phyloP scores from a whole-genome alignment of 345 rosid species.

The Anacardium occidentale region DNA sequence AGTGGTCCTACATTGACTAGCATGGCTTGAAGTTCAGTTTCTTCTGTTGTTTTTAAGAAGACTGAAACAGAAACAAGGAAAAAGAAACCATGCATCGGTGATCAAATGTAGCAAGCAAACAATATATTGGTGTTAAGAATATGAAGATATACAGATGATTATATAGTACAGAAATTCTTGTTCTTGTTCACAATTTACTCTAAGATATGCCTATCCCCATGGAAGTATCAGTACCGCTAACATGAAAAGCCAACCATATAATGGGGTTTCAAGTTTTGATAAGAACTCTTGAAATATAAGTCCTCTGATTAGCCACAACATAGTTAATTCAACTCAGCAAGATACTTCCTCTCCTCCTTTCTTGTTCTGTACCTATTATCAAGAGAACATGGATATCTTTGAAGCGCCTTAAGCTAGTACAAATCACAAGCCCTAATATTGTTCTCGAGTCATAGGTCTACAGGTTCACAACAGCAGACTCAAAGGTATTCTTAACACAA shows the following conservation, averaged over 20 bases:
- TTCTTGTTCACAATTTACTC: not conserved
- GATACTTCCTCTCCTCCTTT: too few species aligned
- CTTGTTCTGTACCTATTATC: not conserved
- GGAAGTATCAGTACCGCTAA: not conserved
- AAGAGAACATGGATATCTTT: not conserved
- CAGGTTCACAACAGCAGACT: not conserved
- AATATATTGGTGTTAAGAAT: not conserved
- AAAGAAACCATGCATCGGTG: not conserved
- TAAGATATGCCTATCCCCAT: not conserved
- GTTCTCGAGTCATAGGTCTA: not conserved
- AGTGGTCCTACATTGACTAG: not conserved
- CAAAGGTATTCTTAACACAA: not conserved
- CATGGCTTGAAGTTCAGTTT: not conserved
- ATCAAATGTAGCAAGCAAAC: not conserved
- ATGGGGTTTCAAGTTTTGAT: not conserved
- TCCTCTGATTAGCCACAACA: not conserved
- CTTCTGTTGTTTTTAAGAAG: not conserved
- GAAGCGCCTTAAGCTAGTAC: not conserved
- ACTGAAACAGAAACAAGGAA: not conserved
- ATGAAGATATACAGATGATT: not conserved
- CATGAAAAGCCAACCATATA: not conserved
- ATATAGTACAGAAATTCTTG: not conserved
- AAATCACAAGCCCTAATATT: not conserved
- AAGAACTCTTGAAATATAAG: not conserved
- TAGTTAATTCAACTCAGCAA: not conserved